Conservation (phyloP, 2,329 filamentous ascomycete species). For the Monosporascus ibericus region DNA sequence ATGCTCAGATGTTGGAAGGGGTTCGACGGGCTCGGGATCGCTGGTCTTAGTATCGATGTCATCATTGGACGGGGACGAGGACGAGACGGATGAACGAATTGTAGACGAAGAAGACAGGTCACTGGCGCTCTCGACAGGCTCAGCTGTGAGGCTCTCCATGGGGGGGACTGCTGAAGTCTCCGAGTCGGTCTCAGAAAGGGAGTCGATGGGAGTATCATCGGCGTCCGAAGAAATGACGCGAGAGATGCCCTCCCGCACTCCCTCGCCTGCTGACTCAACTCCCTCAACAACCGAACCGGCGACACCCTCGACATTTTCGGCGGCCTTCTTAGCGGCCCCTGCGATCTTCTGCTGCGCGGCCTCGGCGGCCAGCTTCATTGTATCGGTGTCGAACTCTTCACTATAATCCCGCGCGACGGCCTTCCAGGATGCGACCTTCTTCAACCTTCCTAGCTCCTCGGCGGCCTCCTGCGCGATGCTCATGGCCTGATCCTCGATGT, state of each 20-base stretch:
- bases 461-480: constrained; percentile 70
- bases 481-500: constrained; percentile 77
- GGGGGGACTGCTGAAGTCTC: constrained; percentile 17
- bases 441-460: constrained; percentile 71
- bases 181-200: constrained; percentile 9
- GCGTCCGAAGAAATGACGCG: constrained; percentile 14
- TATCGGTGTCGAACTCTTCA: constrained; percentile 71
- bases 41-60: constrained; percentile 22
- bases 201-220: constrained; percentile 12
- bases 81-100: no score
- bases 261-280: constrained; percentile 5
- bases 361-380: constrained; percentile 52
- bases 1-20: constrained; percentile 12
- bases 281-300: constrained; percentile 4
- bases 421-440: constrained; percentile 82
- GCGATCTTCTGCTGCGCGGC: constrained; percentile 30
- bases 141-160: constrained; percentile 14
- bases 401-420: constrained; percentile 65
- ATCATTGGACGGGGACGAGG: constrained; percentile 13
- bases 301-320: constrained; percentile 12
- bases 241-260: constrained; percentile 25
- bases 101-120: constrained; percentile 11
- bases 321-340: constrained; percentile 20
- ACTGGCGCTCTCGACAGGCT: constrained; percentile 16
- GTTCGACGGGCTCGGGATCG: constrained; percentile 21